These are phyloP conservation scores for Capsicum chinense DNA, from an alignment of 257 asterid genomes.

Conservation along the genomic window DNA sequence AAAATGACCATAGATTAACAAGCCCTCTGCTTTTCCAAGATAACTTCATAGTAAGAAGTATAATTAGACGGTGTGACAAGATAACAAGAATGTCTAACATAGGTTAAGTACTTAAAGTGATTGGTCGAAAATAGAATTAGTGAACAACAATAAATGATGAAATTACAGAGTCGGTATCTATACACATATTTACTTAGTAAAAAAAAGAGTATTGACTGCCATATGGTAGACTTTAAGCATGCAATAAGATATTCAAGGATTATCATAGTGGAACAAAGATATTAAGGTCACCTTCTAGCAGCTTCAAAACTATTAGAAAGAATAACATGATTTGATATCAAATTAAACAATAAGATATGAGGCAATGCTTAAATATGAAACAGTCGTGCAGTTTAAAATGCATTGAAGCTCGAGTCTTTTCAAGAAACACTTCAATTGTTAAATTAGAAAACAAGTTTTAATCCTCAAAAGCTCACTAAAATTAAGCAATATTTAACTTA, in stretches of 20 bases:
- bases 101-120: background rate
- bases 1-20: background rate
- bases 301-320: slow-evolving; percentile 77
- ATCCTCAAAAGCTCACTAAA: no score
- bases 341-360: no score
- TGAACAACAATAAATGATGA: background rate
- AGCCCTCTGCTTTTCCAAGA: slow-evolving; percentile 1
- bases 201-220: background rate
- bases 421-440: no score
- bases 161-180: background rate
- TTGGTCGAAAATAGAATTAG: background rate
- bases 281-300: slow-evolving; percentile 14
- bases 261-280: background rate
- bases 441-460: no score
- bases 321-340: slow-evolving; percentile 54
- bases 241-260: slow-evolving; percentile 13
- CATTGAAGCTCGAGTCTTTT: no score
- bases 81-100: background rate
- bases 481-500: no score
- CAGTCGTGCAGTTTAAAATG: no score
- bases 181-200: background rate
- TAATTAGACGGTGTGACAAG: background rate
- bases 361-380: no score
- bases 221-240: background rate
- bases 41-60: background rate